Conservation (phyloP, 2,329 filamentous ascomycete genomes). For the Penicillium thymicola region DNA sequence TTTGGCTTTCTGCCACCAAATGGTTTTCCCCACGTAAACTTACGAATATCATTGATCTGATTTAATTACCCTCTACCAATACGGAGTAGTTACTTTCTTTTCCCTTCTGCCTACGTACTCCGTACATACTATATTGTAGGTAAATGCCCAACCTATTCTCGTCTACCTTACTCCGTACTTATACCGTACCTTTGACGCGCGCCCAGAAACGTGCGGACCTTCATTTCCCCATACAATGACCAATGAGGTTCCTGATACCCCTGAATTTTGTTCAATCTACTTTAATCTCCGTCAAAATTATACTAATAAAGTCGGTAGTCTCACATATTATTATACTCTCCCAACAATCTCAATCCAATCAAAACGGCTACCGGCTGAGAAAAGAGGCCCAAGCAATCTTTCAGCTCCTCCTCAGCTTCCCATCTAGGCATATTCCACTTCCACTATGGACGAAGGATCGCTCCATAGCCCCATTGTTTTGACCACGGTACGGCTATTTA, state of each 20-base stretch:
- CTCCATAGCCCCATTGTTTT: not conserved
- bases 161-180: not conserved
- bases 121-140: not conserved
- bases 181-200: not conserved
- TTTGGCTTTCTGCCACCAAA: constrained; percentile 8
- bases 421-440: not conserved
- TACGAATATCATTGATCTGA: not conserved
- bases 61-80: not conserved
- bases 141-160: not conserved
- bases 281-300: not conserved
- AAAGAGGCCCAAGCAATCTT: not conserved
- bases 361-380: not conserved
- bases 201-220: constrained; percentile 19
- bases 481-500: not conserved
- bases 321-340: not conserved
- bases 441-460: not conserved
- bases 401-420: not conserved
- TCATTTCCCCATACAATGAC: constrained; percentile 5
- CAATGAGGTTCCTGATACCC: not conserved
- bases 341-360: not conserved
- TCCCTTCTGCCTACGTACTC: no score
- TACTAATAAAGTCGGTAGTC: not conserved
- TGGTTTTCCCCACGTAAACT: constrained; percentile 4
- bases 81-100: no score
- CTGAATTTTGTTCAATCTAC: not conserved